Evolutionary conservation across 169 alveolate genomes (phyloP).

Genomic region (Eimeria tenella): DNA sequence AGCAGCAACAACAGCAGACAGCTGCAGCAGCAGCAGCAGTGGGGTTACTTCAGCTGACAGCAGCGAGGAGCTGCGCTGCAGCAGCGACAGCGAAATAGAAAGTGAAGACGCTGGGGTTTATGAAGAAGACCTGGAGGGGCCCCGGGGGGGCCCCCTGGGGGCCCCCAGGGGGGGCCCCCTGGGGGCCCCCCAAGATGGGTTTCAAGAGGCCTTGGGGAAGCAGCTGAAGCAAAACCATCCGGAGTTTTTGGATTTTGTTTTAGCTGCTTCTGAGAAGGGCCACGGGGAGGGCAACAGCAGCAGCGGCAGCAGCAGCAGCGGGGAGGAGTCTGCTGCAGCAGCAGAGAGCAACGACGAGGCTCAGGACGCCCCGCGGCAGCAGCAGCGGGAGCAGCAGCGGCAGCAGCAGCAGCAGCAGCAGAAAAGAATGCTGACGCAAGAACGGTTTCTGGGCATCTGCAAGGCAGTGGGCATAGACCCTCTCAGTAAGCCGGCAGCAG

Average conservation of each 20-base stretch:
- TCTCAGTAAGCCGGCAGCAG: not conserved
- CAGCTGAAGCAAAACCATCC: not conserved
- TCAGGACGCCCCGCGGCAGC: not conserved
- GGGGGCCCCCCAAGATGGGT: not conserved
- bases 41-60: not conserved
- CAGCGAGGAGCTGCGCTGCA: slow-evolving; percentile 11
- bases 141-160: not conserved
- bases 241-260: not conserved
- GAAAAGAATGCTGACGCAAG: not conserved
- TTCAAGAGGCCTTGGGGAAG: not conserved
- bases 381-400: not conserved
- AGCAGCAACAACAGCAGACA: not conserved
- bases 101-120: not conserved
- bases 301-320: not conserved
- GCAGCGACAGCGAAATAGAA: not conserved
- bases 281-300: not conserved
- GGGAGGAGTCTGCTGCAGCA: not conserved
- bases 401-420: not conserved
- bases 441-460: not conserved
- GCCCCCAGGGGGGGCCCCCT: not conserved
- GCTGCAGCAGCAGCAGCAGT: not conserved
- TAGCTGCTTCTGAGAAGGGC: not conserved
- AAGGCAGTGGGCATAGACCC: not conserved
- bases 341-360: not conserved
- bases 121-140: not conserved